A percentile compares a stretch with the other conserved stretches of the same genome.
Evolutionary conservation across 768 basidiomycete genomes (phyloP).

Genomic region (Sarcodon aspratus): DNA sequence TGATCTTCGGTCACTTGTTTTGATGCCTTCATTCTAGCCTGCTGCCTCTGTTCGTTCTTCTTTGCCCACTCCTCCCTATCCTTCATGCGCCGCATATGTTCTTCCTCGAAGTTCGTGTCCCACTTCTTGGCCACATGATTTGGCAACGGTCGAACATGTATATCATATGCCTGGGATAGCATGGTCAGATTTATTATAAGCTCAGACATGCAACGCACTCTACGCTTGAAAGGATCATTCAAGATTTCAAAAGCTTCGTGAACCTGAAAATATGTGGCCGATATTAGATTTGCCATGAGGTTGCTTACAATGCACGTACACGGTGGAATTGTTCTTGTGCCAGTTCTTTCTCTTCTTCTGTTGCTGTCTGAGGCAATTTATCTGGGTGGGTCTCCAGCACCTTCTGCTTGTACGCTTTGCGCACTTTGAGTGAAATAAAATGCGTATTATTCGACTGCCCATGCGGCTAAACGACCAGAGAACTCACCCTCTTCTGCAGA

Average conservation of each 20-base stretch:
- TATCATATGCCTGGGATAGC: conserved; percentile 8
- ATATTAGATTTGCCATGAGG: no score
- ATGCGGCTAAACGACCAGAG: no score
- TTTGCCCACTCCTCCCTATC: conserved; percentile 44
- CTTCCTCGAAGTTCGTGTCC: conserved; percentile 20
- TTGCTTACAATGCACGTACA: conserved; percentile 22
- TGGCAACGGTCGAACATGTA: conserved; percentile 5
- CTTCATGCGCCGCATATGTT: conserved; percentile 28
- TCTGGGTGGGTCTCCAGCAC: conserved; percentile 68
- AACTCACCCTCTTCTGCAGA: conserved; percentile 39
- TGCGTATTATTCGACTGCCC: no score
- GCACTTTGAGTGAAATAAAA: conserved; percentile 26
- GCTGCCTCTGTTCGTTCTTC: background rate
- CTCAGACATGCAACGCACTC: conserved; percentile 24
- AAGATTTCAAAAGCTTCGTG: conserved; percentile 52
- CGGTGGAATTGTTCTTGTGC: conserved; percentile 51
- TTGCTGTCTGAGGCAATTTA: conserved; percentile 46
- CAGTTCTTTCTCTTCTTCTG: conserved; percentile 35
- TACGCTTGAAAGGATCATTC: conserved; percentile 41
- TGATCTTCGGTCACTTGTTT: background rate
- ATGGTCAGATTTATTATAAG: background rate
- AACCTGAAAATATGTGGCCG: conserved; percentile 26
- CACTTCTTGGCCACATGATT: conserved; percentile 7
- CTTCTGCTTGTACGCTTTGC: conserved; percentile 55
- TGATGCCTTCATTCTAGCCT: background rate